phyloP scores from a whole-genome alignment of 257 asterid genomes.

The Dorcoceras hygrometricum region DNA sequence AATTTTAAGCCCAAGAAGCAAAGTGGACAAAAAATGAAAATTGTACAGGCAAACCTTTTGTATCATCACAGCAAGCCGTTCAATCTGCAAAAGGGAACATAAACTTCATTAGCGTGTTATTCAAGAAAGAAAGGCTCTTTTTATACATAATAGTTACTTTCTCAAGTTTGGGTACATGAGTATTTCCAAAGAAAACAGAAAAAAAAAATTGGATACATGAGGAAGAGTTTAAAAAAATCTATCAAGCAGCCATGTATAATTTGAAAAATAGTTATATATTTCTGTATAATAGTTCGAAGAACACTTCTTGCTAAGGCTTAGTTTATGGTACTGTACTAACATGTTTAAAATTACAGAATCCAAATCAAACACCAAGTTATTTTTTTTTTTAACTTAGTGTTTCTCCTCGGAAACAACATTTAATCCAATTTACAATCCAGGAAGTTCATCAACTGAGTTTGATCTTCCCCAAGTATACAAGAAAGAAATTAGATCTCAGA shows the following conservation, averaged over 20 bases:
- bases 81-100: slow-evolving; percentile 58
- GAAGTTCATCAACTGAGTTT: slow-evolving; percentile 9
- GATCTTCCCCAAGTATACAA: slow-evolving; percentile 10
- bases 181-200: background rate
- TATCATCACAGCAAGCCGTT: slow-evolving; percentile 62
- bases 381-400: background rate
- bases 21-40: slow-evolving; percentile 22
- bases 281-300: too few species aligned
- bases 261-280: too few species aligned
- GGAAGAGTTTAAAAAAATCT: background rate
- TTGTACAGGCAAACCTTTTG: slow-evolving; percentile 54
- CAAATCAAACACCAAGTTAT: slow-evolving; percentile 5
- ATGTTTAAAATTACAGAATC: too few species aligned
- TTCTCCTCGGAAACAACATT: background rate
- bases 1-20: slow-evolving; percentile 26
- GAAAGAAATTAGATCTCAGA: background rate
- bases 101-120: slow-evolving; percentile 12
- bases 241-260: background rate
- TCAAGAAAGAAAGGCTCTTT: slow-evolving; percentile 4
- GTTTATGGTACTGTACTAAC: too few species aligned
- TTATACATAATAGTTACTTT: too few species aligned
- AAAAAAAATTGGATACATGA: too few species aligned
- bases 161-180: background rate
- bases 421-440: background rate
- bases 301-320: too few species aligned